Evolutionary conservation across 495 filamentous ascomycete genomes (phyloP), one percentile per base, ranked within the genome.

Genomic region (Diplogelasinospora grovesii): DNA sequence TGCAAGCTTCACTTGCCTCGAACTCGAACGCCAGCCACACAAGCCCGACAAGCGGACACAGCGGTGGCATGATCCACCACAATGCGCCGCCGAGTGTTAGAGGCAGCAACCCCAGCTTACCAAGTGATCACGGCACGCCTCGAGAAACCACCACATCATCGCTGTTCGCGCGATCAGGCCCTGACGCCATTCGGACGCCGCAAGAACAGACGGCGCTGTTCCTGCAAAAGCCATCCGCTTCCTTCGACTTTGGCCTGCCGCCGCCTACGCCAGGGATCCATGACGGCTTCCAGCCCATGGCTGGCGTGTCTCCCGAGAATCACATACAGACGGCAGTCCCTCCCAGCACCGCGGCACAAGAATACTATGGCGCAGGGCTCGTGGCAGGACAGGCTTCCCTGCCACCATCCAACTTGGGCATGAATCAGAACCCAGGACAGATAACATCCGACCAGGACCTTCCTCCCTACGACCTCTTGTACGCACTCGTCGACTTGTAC

Each of bases 391-490:
- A 48, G 57, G 36, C 60, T 18, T 42, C 74, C 19, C 60, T 69
- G 13, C 72, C 73, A 8, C 65, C 76, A 3, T 65, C 61, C 15
- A 41, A 68, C 9, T 61, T 61, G 32, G 60, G 67, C 7, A 35
- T 60, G 7, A n/a, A n/a, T n/a, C 59, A 63, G 23, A 48, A 42
- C 13, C 56, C 57, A 43, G 44, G 49, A 13, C 72, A 57, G 54
- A 66, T 63, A 34, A 36, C 72, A 7, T 53, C 79, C 4, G 85
- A 89, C 48, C 71, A 84, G 34, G 84, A 88, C 43, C 74, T 93
- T 13, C 88, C 88, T 1, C 86, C 88, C 5, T 89, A 93, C 44
- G 85, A 90, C 59, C 58, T 94, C 14, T 61, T 93, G 5, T 92
- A 86, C 47, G 78, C 82, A 2, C 63, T 94, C 18, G 82, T 85